Evolutionary conservation across 495 filamentous ascomycete species (phyloP), one percentile per base, ranked within the genome.

Genomic region (Aspergillus baeticus): DNA sequence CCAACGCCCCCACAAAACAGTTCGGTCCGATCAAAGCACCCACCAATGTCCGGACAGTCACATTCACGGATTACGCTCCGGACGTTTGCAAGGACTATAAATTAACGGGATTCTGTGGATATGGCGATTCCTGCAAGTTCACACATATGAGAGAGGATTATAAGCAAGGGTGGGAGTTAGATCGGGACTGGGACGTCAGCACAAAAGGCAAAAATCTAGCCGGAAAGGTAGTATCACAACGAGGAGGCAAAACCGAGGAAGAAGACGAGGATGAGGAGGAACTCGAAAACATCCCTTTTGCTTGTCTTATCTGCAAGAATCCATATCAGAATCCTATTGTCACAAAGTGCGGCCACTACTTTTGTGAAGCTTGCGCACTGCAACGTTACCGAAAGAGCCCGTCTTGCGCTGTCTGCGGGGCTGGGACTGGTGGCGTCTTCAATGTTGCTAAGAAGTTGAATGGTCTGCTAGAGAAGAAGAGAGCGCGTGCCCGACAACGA

Each of bases 81-180:
- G 93, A 97, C 63, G 90, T 96, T 13, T 98, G 94, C 69, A 98
- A 97, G 69, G 94, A 98, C 69, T 96, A 90, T 69, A 95, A 95
- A 59, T 82, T 90, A 60, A 96, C 90, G 0, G 92, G 92, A 3
- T 74, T 58, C 21, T 55, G 54, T 29, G 54, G 54, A 10, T 57
- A 55, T 23, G 55, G 51, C 4, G 55, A 57, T 48, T 49, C 47
- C 1, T 62, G 55, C 44, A 60, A 93, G 67, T 98, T 90, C 72
- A 68, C 92, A 2, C 93, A 98, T 64, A 83, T 84, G 1, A 81
- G 95, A 10, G 90, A 95, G 61, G 89, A 94, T 69, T 93, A 95
- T 66, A 88, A 90, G 43, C 87, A 91, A 71, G 94, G 94, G 2
- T 98, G 95, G 95, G 90, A 98, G 64, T 75, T 98, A 10, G 94